Base-by-base conservation (phyloP, 2,329 filamentous ascomycete genomes). In the Lachnellula subtilissima region DNA sequence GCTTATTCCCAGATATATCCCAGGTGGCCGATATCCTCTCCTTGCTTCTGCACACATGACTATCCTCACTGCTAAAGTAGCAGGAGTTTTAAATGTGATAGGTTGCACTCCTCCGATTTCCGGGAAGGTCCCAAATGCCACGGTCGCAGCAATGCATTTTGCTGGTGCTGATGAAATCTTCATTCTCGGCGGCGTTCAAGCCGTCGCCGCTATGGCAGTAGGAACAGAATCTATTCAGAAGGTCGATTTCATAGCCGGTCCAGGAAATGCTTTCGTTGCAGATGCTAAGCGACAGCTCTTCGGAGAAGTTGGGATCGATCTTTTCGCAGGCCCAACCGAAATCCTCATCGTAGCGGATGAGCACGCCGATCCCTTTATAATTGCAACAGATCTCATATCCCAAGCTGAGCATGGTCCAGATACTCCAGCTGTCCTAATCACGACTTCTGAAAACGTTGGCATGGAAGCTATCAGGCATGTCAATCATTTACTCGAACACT, bases 1-100 rank as follows among this genome's bases (percentile, higher is more conserved):
- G 25, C 9, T 23, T 4, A 12, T 4, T 50, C 15, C 17, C 45
- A 71, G 70, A 0, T 78, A 78, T 58, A 78, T 80, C 42, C 78
- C 78, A 1, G 78, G 77, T 5, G 78, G 78, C 3, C 72, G 78
- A 6, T 82, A 81, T 57, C 76, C 78, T 0, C 71, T 81, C 2
- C 74, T 81, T 2, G 79, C 78, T 1, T 78, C 74, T 7, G 76
- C 77, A 2, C 79, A 81, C 63, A 81, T 81, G 79, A 81, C 78
- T 2, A 79, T 81, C 48, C 64, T 80, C 4, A 81, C 78, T 0
- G 78, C 78, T 22, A 81, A 81, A 61, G 75, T 76, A 4, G 78
- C 79, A 5, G 79, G 79, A 2, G 78, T 81, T 1, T 68, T 69
- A n/a, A 67, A 76, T 50, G 77, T 81, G 4, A 71, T 78, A 6